A percentile compares a stretch with the other conserved stretches of the same genome.
phyloP scores from a whole-genome alignment of 2,329 filamentous ascomycete species.

The Aureobasidium sp. region DNA sequence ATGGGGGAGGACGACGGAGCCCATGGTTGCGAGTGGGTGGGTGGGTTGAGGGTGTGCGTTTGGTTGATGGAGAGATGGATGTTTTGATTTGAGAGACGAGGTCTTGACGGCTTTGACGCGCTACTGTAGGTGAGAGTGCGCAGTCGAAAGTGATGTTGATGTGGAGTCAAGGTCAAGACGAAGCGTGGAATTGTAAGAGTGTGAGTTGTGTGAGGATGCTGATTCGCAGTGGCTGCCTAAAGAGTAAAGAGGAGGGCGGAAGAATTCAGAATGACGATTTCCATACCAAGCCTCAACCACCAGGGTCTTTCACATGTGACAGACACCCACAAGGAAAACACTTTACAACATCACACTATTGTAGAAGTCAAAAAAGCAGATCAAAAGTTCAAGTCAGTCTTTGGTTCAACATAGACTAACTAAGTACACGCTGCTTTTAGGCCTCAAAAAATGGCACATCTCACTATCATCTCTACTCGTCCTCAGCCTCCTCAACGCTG shows the following conservation, averaged over 20 bases:
- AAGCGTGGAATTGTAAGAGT: not conserved
- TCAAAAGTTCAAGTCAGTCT: not conserved
- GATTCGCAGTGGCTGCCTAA: not conserved
- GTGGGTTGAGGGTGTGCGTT: not conserved
- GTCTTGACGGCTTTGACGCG: not conserved
- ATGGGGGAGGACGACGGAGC: conserved; percentile 87
- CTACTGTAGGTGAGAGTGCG: not conserved
- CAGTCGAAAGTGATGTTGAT: not conserved
- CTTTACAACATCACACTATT: not conserved
- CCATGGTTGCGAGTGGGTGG: conserved; percentile 40
- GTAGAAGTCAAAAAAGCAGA: not conserved
- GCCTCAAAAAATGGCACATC: not conserved
- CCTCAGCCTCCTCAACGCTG: conserved; percentile 10
- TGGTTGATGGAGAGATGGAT: not conserved
- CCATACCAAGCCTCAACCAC: not conserved
- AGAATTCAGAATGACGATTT: conserved; percentile 5
- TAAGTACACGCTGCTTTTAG: not conserved
- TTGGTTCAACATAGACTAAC: not conserved
- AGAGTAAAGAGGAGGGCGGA: not conserved
- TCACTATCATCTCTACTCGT: not conserved
- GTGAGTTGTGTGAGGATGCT: too few relatives aligned
- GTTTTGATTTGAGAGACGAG: not conserved
- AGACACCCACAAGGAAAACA: not conserved
- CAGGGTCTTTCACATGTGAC: not conserved
- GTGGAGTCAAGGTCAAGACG: not conserved